Percentiles rank a stretch among this genome's conserved stretches.
These are phyloP conservation scores for Suillus alpinus DNA, from an alignment of 768 basidiomycete genomes.

Conservation along the genomic window DNA sequence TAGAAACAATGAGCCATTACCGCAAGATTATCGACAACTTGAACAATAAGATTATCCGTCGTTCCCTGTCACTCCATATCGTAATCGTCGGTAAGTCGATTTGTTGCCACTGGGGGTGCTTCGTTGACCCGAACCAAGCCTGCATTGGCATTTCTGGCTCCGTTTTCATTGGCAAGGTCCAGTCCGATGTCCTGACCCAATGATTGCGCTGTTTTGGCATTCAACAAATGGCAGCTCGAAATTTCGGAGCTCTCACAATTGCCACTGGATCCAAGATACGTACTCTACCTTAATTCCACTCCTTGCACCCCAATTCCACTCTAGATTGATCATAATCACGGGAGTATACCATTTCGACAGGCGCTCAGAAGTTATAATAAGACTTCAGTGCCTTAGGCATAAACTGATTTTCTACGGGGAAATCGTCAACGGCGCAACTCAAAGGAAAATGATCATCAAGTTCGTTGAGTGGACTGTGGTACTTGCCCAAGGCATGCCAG, in stretches of 20 bases:
- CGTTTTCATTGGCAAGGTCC: constrained; percentile 1
- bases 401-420: background rate
- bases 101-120: background rate
- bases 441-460: background rate
- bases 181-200: background rate
- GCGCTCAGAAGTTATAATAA: background rate
- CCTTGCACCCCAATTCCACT: background rate
- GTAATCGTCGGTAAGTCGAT: background rate
- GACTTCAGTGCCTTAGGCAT: background rate
- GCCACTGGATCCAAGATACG: background rate
- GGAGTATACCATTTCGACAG: background rate
- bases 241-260: background rate
- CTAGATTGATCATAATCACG: background rate
- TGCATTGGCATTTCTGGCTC: constrained; percentile 2
- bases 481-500: background rate
- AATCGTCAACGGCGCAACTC: background rate
- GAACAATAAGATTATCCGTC: background rate
- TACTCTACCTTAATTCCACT: background rate
- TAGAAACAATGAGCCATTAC: constrained; percentile 21
- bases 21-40: constrained; percentile 4
- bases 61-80: background rate
- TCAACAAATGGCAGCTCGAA: background rate
- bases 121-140: background rate
- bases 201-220: background rate
- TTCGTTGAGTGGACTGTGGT: background rate